A percentile compares a stretch with the other conserved stretches of the same genome.
Evolutionary conservation across 805 yeast genomes (phyloP).

Genomic region (Cyberlindnera lachancei): DNA sequence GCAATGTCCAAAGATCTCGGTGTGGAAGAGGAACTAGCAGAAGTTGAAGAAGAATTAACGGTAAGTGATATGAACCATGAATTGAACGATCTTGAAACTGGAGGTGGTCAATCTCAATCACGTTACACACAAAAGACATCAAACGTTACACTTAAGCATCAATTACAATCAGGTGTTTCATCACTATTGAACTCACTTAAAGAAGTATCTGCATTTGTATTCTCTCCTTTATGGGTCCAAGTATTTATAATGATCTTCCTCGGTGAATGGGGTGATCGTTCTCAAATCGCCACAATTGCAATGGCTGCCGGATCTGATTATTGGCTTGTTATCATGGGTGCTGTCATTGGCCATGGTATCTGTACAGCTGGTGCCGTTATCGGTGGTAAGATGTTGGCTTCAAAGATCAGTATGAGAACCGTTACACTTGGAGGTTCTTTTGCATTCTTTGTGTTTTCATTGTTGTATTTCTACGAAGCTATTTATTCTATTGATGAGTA

Average conservation of each 20-base stretch:
- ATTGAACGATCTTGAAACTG: conserved; percentile 49
- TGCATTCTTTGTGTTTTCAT: conserved; percentile 77
- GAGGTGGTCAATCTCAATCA: conserved; percentile 17
- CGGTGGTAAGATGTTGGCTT: conserved; percentile 88
- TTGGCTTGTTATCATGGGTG: conserved; percentile 84
- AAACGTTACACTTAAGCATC: conserved; percentile 2
- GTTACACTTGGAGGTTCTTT: conserved; percentile 87
- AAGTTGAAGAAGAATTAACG: conserved; percentile 90
- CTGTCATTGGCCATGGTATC: conserved; percentile 78
- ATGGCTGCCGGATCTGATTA: conserved; percentile 97
- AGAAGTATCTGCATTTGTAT: conserved; percentile 25
- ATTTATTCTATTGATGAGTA: conserved; percentile 7
- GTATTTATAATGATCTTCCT: conserved; percentile 92
- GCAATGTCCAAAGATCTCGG: conserved; percentile 77
- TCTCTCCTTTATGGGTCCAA: conserved; percentile 90
- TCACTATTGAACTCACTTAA: conserved; percentile 11
- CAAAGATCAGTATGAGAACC: conserved; percentile 82
- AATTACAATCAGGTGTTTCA: not conserved
- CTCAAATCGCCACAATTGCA: conserved; percentile 96
- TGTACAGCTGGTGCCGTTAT: conserved; percentile 89
- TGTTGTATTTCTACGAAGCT: conserved; percentile 74
- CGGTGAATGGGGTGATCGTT: conserved; percentile 99
- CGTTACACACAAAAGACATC: not conserved
- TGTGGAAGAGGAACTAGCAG: conserved; percentile 92
- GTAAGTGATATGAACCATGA: conserved; percentile 46